These are phyloP conservation scores for Ophiocordyceps sinensis DNA, from an alignment of 2,329 filamentous ascomycete species.

Conservation along the genomic window DNA sequence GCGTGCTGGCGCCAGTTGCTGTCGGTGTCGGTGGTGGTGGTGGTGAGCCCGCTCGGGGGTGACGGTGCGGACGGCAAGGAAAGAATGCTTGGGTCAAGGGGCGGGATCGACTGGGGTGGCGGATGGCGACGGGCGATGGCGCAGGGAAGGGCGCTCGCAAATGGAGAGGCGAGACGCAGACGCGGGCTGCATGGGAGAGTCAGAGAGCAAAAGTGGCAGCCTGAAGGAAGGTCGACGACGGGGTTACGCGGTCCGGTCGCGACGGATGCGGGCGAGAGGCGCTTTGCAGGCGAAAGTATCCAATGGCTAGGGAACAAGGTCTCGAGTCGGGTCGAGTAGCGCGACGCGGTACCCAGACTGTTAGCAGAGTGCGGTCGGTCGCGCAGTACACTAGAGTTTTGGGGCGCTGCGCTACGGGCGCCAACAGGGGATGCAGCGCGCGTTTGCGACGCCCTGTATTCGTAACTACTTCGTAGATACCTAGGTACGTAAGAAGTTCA, in stretches of 20 bases:
- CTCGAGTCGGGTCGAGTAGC: background rate
- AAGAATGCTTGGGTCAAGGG: too few species aligned
- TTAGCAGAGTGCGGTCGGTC: too few species aligned
- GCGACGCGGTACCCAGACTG: too few species aligned
- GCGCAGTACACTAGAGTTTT: too few species aligned
- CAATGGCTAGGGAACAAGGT: background rate
- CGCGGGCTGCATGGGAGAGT: background rate
- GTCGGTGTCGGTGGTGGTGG: background rate
- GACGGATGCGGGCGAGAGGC: slow-evolving; percentile 9
- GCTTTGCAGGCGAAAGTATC: background rate
- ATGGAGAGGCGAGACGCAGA: background rate
- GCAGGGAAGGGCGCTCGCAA: background rate
- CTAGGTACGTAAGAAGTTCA: too few species aligned
- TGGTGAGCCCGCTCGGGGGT: background rate
- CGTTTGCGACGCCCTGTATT: too few species aligned
- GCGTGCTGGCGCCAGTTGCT: background rate
- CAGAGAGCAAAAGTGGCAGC: slow-evolving; percentile 1
- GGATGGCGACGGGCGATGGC: too few species aligned
- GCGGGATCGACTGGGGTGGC: too few species aligned
- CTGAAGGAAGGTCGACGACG: background rate
- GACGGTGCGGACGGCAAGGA: too few species aligned
- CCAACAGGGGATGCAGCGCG: too few species aligned
- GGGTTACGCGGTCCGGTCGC: slow-evolving; percentile 16
- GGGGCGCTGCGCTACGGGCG: too few species aligned
- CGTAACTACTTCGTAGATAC: too few species aligned